Evolutionary conservation across 2,329 filamentous ascomycete genomes (phyloP).

Genomic region (Penicillium expansum): DNA sequence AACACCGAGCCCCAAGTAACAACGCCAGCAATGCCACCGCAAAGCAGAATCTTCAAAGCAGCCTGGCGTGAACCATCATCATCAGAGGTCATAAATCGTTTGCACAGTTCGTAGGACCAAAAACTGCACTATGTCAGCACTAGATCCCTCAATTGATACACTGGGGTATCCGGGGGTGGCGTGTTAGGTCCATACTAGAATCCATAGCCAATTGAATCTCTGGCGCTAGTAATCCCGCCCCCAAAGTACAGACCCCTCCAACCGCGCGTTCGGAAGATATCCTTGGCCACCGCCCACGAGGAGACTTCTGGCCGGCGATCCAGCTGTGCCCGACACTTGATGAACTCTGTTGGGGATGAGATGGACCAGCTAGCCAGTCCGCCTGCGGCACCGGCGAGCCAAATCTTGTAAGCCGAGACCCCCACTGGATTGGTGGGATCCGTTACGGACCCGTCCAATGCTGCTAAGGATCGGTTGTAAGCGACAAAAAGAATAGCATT

Average conservation of each 20-base stretch:
- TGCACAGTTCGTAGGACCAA: slow-evolving; percentile 81
- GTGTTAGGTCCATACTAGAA: slow-evolving; percentile 64
- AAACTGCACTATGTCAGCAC: slow-evolving; percentile 54
- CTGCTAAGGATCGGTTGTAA: slow-evolving; percentile 77
- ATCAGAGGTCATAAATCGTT: slow-evolving; percentile 53
- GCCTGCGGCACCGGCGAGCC: slow-evolving; percentile 74
- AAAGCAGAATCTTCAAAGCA: slow-evolving; percentile 68
- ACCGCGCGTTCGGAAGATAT: slow-evolving; percentile 59
- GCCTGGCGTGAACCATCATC: slow-evolving; percentile 49
- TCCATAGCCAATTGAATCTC: slow-evolving; percentile 90
- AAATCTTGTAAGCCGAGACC: slow-evolving; percentile 64
- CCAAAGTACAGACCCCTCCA: slow-evolving; percentile 75
- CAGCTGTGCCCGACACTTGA: slow-evolving; percentile 88
- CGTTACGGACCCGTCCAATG: slow-evolving; percentile 50
- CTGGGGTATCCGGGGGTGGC: slow-evolving; percentile 11
- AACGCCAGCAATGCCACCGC: slow-evolving; percentile 82
- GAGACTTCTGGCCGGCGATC: slow-evolving; percentile 48
- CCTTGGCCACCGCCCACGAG: slow-evolving; percentile 62
- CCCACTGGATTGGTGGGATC: slow-evolving; percentile 45
- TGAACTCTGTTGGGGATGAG: slow-evolving; percentile 82
- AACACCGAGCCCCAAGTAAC: slow-evolving; percentile 89
- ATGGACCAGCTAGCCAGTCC: slow-evolving; percentile 83
- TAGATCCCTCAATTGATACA: slow-evolving; percentile 8
- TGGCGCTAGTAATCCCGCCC: slow-evolving; percentile 73
- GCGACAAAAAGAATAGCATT: slow-evolving; percentile 87